Base-by-base conservation (phyloP, 305 asterid species). In the Fraxinus baroniana region DNA sequence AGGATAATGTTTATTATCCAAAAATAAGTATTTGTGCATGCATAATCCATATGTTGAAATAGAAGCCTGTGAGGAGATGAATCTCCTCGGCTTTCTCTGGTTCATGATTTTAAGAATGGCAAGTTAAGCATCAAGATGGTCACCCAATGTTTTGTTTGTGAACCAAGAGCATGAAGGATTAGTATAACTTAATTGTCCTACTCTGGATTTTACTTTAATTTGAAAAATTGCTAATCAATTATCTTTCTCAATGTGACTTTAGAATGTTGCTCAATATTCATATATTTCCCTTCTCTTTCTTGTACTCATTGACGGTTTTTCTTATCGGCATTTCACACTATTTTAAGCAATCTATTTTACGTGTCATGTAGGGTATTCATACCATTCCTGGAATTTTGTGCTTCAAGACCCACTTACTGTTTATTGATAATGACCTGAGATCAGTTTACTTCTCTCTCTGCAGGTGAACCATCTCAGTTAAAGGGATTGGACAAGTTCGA, bases 401-500 rank as follows among this genome's bases (percentile, higher is more conserved):
- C 9, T 55, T 10, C 64, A 55, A 55, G 24, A 5, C 22, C 5
- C 71, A 20, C 6, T 22, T 22, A 22, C 32, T 62, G 32, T 64
- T 64, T 64, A 62, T 76, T 39, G 33, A 44, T 46, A n/a, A 77
- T 10, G 60, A 76, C 28, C 5, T 49, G 33, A 62, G 30, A 74
- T 70, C 79, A 62, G 32, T 15, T 79, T 73, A 71, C 64, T 13
- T 80, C 13, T 41, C 78, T 76, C 70, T 78, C 28, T 87, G 87
- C 90, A 93, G 99, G 94, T 72, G 84, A 82, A 80, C 85, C 91
- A 4, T 86, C 93, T 10, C 91, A 93, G 2, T 84, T 94, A 1
- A 87, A 80, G 86, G 85, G 86, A 74, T 71, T 87, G 77, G 97
- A 93, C 76, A 78, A 39, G 73, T 91, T 92, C 84, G 87, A 89